phyloP scores from a whole-genome alignment of 2,329 filamentous ascomycete species.

The Periconia sp. region DNA sequence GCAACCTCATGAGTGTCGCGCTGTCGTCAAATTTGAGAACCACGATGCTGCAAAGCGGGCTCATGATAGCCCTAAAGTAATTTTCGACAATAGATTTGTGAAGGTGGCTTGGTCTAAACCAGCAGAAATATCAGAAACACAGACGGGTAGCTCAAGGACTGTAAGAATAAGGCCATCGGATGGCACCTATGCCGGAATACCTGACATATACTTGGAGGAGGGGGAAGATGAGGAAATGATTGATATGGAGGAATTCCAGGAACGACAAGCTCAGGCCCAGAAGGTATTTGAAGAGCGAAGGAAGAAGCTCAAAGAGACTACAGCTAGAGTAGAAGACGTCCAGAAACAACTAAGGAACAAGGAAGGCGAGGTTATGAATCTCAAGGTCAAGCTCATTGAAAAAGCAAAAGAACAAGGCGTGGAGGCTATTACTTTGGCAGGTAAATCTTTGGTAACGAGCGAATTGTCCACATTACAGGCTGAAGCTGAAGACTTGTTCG shows the following conservation, averaged over 20 bases:
- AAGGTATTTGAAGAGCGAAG: slow-evolving; percentile 70
- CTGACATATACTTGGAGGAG: slow-evolving; percentile 18
- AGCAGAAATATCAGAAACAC: no score
- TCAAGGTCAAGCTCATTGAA: slow-evolving; percentile 68
- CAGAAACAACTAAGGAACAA: slow-evolving; percentile 69
- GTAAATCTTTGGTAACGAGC: slow-evolving; percentile 11
- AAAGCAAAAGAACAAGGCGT: slow-evolving; percentile 31
- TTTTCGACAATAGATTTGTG: slow-evolving; percentile 86
- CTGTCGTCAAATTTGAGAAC: slow-evolving; percentile 71
- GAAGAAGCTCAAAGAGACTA: slow-evolving; percentile 67
- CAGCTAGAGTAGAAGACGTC: slow-evolving; percentile 67
- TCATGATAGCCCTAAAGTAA: slow-evolving; percentile 77
- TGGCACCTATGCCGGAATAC: slow-evolving; percentile 6
- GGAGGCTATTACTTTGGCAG: slow-evolving; percentile 2
- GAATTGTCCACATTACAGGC: slow-evolving; percentile 33
- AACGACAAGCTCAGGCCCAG: slow-evolving; percentile 75
- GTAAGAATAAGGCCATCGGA: neutral
- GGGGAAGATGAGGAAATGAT: slow-evolving; percentile 59
- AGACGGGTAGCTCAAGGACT: no score
- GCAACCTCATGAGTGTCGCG: slow-evolving; percentile 70
- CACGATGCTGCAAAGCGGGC: slow-evolving; percentile 72
- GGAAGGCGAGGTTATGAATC: slow-evolving; percentile 67
- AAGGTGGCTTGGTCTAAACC: slow-evolving; percentile 74
- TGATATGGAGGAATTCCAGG: slow-evolving; percentile 72
- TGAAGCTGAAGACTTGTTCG: slow-evolving; percentile 69